Evolutionary conservation across 2,329 filamentous ascomycete genomes (phyloP), one percentile per base, ranked within the genome.

Genomic region (Laburnicola sp.): DNA sequence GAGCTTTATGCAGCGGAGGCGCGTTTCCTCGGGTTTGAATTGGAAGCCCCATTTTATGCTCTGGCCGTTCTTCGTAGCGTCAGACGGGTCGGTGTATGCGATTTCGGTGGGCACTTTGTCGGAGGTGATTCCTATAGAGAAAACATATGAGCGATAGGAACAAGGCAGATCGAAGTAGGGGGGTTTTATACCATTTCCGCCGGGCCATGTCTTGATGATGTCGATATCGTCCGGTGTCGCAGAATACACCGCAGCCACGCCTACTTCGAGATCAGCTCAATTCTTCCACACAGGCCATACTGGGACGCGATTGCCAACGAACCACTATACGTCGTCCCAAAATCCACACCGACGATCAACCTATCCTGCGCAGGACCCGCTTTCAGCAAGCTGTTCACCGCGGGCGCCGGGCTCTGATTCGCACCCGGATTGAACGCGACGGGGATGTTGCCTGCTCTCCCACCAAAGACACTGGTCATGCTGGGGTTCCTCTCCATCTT

Each of bases 31-130:
- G 1, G 88, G 87, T 63, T 85, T 86, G 78, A 91, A 89, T 69
- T 92, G 87, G 69, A 91, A 92, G 0, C 89, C 89, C 89, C 89
- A 93, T 82, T 86, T 87, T 45, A 77, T 72, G 6, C 54, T 58
- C 56, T 58, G 56, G 28, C 58, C 21, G 26, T 65, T 50, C 38
- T 66, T 63, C 26, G 52, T 26, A 11, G 50, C 46, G 34, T 58
- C 45, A 30, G 51, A 22, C 25, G 58, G 26, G 51, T 57, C 59
- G 31, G 54, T 78, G 58, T 87, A 86, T 47, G 77, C 74, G 50
- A 92, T 86, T 70, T 92, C 88, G 10, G 88, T 91, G 1, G 89
- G 88, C 2, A 92, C 88, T 77, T 93, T 93, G 76, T 93, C 88
- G 31, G 87, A 91, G n/a, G 89, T 91, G 74, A 92, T 90, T 36